Base-by-base conservation (phyloP, 179 eudicot genomes). In the Spergularia azorica region DNA sequence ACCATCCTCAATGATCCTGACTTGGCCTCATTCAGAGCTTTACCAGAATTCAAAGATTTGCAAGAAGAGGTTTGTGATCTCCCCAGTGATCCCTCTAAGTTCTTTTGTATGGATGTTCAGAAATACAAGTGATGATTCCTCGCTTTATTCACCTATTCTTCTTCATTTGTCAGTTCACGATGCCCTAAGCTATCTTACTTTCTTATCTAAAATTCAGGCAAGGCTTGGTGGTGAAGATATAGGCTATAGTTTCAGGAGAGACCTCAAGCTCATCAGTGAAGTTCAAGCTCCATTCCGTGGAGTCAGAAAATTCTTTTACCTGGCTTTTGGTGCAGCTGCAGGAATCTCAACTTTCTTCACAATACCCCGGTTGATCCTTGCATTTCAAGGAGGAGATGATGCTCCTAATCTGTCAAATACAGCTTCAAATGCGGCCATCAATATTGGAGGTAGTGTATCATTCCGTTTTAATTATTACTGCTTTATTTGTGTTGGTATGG, bases 281-380 rank as follows among this genome's bases (percentile, higher is more conserved):
- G 97, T 96, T 74, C 99, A 96, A 90, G 98, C 99, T 52, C 99
- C 99, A 69, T 96, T 96, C 82, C 97, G 99, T 43, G 99, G 99
- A 63, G 86, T 96, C 64, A 78, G 99, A 48, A 90, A 87, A 83
- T 96, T 96, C 87, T 96, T 96, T 83, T 96, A 91, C 73, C 84
- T 92, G 72, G 97, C 99, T 71, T 83, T 96, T 71, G 84, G 93
- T 77, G 96, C 97, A 66, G 99, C 99, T 83, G 99, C 99, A 0
- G 99, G 98, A 79, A 94, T 96, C 72, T 79, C 99, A 8, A 83
- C 88, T 72, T 88, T 96, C 67, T 88, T 96, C 61, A 92, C 97
- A 26, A 43, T 92, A 54, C 99, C 99, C 3, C 89, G 90, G 84
- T 84, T 96, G 73, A 46, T 94, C 67, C 88, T 79, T 83, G 97